Conservation (phyloP, 192 early-diverging fungal species). For the Dissophora globulifera region DNA sequence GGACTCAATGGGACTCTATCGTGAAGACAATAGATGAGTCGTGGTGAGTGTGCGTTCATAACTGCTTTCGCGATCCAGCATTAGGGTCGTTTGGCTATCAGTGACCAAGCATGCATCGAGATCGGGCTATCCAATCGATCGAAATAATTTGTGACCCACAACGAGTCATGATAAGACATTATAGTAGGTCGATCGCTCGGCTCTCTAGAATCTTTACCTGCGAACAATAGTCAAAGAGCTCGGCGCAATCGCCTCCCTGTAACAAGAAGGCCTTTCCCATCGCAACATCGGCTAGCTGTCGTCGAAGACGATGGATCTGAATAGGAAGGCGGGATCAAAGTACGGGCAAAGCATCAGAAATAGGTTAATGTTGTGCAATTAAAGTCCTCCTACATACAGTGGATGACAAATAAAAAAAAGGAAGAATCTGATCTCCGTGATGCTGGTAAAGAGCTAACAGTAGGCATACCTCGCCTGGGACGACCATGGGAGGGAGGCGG, state of each 20-base stretch:
- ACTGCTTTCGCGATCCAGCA: no score
- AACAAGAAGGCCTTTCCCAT: conserved; percentile 92
- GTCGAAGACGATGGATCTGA: conserved; percentile 83
- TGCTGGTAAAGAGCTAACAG: no score
- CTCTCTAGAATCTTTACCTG: no score
- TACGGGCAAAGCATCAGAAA: background rate
- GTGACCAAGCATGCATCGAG: no score
- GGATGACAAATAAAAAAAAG: background rate
- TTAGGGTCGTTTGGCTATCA: no score
- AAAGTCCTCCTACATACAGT: no score
- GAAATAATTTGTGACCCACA: conserved; percentile 23
- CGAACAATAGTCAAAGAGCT: conserved; percentile 98
- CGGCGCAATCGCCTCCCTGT: conserved; percentile 99
- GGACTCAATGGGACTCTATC: conserved; percentile 85
- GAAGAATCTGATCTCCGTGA: background rate
- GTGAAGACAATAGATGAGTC: background rate
- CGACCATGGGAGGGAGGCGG: conserved; percentile 91
- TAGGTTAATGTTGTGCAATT: no score
- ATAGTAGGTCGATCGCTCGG: no score
- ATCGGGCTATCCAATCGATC: background rate
- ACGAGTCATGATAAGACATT: conserved; percentile 34
- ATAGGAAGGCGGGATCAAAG: no score
- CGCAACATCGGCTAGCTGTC: conserved; percentile 89
- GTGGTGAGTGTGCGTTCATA: no score
- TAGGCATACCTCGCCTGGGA: conserved; percentile 77